Evolutionary conservation across 805 yeast species (phyloP).

Genomic region (Teunomyces lycoperdinae): DNA sequence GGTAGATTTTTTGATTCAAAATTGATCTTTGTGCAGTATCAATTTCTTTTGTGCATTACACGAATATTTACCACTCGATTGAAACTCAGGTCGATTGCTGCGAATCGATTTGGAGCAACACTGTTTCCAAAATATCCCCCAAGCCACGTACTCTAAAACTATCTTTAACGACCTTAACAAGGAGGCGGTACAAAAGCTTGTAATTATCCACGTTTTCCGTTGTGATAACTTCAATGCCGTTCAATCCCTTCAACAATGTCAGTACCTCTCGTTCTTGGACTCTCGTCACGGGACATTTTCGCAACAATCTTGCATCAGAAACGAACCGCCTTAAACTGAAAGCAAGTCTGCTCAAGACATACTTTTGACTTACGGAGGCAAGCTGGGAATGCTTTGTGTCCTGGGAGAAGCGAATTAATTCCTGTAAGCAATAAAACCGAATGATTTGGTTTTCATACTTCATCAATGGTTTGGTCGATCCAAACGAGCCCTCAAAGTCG

Average conservation of each 20-base stretch:
- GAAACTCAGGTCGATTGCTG: not conserved
- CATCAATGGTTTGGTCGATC: conserved; percentile 55
- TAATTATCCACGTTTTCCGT: not conserved
- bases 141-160: not conserved
- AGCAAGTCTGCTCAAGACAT: conserved; percentile 55
- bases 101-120: not conserved
- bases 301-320: conserved; percentile 58
- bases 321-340: conserved; percentile 61
- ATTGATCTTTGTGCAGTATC: not conserved
- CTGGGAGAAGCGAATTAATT: conserved; percentile 44
- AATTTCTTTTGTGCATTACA: not conserved
- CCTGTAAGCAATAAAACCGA: conserved; percentile 53
- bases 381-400: conserved; percentile 14
- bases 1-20: not conserved
- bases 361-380: conserved; percentile 23
- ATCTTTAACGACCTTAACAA: conserved; percentile 1
- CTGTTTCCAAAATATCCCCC: not conserved
- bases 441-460: conserved; percentile 45
- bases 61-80: too few relatives aligned
- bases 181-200: not conserved
- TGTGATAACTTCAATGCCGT: not conserved
- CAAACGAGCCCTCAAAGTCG: conserved; percentile 39
- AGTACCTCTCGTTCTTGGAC: conserved; percentile 64
- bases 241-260: conserved; percentile 40
- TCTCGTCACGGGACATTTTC: conserved; percentile 62